phyloP scores from a whole-genome alignment of 345 rosid species.

The Aquilaria sinensis region DNA sequence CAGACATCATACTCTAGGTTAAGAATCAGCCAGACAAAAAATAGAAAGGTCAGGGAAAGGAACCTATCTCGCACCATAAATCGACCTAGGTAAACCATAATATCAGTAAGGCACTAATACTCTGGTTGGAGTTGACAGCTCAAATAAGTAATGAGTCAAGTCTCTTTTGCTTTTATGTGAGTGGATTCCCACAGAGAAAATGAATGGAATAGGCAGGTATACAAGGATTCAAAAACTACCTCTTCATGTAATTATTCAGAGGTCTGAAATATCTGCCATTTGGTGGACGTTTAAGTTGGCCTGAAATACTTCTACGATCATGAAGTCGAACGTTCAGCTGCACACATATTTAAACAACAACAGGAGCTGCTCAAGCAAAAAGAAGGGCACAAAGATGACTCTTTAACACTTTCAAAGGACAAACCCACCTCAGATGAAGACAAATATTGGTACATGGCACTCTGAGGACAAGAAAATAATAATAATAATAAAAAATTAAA shows the following conservation, averaged over 20 bases:
- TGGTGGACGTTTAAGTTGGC: slow-evolving; percentile 39
- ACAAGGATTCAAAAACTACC: slow-evolving; percentile 25
- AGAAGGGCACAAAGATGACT: neutral
- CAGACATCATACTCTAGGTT: slow-evolving; percentile 15
- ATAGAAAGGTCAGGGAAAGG: neutral
- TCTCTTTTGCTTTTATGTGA: no score
- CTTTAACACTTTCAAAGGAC: slow-evolving; percentile 13
- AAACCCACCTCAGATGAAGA: slow-evolving; percentile 73
- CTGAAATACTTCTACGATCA: slow-evolving; percentile 65
- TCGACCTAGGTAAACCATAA: neutral
- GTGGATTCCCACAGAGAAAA: neutral
- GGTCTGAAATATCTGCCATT: slow-evolving; percentile 23
- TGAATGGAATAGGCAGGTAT: no score
- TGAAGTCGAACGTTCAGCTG: slow-evolving; percentile 65
- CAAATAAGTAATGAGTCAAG: neutral
- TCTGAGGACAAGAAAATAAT: slow-evolving; percentile 39
- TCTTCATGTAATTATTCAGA: slow-evolving; percentile 17
- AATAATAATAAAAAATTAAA: neutral
- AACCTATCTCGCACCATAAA: neutral
- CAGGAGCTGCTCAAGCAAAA: neutral
- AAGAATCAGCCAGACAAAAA: neutral
- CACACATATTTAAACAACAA: slow-evolving; percentile 16
- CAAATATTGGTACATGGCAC: slow-evolving; percentile 79
- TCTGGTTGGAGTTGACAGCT: slow-evolving; percentile 1
- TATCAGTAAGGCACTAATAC: neutral